phyloP scores from a whole-genome alignment of 306 rosid genomes.

The Quercus mongolica region DNA sequence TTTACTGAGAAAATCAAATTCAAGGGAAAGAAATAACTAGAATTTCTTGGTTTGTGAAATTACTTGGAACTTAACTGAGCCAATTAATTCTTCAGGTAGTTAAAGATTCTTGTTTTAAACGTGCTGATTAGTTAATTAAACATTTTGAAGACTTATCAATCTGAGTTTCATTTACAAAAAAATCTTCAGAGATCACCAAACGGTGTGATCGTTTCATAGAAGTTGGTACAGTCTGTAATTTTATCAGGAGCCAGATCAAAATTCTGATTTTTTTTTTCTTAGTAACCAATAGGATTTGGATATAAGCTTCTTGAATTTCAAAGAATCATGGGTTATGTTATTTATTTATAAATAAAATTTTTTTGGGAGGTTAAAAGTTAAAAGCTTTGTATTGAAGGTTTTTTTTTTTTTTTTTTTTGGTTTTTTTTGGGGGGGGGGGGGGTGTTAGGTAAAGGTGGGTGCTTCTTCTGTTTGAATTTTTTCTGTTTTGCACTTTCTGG shows the following conservation, averaged over 20 bases:
- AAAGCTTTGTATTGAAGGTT: constrained; percentile 7
- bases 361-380: neutral
- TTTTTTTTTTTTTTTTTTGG: neutral
- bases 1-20: neutral
- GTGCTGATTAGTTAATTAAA: neutral
- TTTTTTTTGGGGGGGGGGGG: neutral
- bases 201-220: neutral
- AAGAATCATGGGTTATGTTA: neutral
- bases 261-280: neutral
- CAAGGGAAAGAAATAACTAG: neutral
- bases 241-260: neutral
- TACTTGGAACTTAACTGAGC: neutral
- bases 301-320: neutral
- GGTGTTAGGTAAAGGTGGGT: constrained; percentile 38
- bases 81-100: neutral
- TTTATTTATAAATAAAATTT: neutral
- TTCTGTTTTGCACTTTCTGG: constrained; percentile 12
- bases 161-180: neutral
- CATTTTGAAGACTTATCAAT: neutral
- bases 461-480: constrained; percentile 22
- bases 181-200: neutral
- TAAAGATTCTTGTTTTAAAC: neutral
- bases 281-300: neutral
- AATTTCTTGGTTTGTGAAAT: neutral
- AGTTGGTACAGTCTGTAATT: neutral